Evolutionary conservation across 305 asterid species (phyloP), one percentile per base, ranked within the genome.

Genomic region (Petunia hybrid): DNA sequence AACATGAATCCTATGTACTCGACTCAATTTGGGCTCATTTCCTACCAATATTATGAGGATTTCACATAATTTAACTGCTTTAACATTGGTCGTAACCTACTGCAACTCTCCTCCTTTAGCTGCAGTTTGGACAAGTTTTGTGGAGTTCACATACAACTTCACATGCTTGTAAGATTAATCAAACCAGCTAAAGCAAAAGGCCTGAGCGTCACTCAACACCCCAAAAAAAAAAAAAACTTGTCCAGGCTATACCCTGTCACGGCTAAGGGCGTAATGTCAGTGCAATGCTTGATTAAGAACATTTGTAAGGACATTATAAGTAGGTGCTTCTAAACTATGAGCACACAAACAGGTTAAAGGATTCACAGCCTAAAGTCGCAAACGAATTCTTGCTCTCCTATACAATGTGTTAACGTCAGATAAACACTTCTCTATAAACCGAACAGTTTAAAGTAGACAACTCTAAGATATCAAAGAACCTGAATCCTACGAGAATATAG

Each of bases 1-100:
- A 70, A 31, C 77, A 70, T 70, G 77, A 45, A 45, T 22, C 42
- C 22, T 1, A 70, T 70, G 60, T 46, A 1, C 46, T 69, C n/a
- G 22, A 59, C 22, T 70, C 60, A 57, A 22, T 70, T 35, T 46
- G 77, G 35, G 6, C 61, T 59, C 1, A 71, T 10, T 71, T 71
- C 62, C 31, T 48, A 31, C 57, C 77, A 70, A 31, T 70, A 64
- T 7, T 2, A n/a, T 31, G 40, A 46, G 1, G 53, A 45, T 70
- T 9, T 22, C 41, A 43, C 59, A 70, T 48, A 2, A 48, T 48
- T 71, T 31, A 13, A 71, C 31, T 48, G 48, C 0, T 12, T 31
- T 12, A 71, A 48, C 43, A 0, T 35, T 71, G 61, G 6, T 0
- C 35, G 0, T 71, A 31, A 71, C 61, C 10, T 48, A 48, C 12